Percentiles rank a stretch among this genome's conserved stretches.
phyloP scores from a whole-genome alignment of 129 eudicot genomes.

The Smallanthus sonchifolius region DNA sequence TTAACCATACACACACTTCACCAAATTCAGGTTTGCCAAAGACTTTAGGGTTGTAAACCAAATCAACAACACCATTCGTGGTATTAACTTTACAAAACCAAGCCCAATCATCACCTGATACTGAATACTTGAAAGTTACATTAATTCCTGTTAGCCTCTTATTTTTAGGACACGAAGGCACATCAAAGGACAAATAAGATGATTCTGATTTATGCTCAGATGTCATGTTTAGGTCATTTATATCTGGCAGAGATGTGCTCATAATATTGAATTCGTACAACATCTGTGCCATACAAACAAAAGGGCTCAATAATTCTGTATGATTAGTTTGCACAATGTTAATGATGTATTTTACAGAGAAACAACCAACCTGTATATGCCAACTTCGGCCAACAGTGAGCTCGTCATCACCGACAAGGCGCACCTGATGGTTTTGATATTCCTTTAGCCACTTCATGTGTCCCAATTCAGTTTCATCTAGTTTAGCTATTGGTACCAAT shows the following conservation, averaged over 20 bases:
- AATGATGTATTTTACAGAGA: not conserved
- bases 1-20: conserved; percentile 25
- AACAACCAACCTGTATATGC: not conserved
- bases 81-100: conserved; percentile 1
- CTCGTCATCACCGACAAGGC: conserved; percentile 17
- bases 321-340: not conserved
- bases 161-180: conserved; percentile 3
- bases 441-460: conserved; percentile 14
- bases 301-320: not conserved
- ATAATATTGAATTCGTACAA: conserved; percentile 11
- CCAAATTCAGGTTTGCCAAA: conserved; percentile 21
- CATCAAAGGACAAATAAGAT: not conserved
- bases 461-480: conserved; percentile 9
- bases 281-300: conserved; percentile 13
- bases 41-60: conserved; percentile 21
- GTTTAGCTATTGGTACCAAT: not conserved
- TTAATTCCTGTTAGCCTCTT: not conserved
- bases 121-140: not conserved
- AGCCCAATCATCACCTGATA: not conserved
- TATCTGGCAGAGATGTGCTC: conserved; percentile 10
- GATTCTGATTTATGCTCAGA: not conserved
- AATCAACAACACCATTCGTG: not conserved
- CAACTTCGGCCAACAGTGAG: not conserved
- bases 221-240: not conserved
- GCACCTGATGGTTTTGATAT: not conserved